Conservation (phyloP, 177 flowering plant genomes). For the Tripterygium wilfordii region DNA sequence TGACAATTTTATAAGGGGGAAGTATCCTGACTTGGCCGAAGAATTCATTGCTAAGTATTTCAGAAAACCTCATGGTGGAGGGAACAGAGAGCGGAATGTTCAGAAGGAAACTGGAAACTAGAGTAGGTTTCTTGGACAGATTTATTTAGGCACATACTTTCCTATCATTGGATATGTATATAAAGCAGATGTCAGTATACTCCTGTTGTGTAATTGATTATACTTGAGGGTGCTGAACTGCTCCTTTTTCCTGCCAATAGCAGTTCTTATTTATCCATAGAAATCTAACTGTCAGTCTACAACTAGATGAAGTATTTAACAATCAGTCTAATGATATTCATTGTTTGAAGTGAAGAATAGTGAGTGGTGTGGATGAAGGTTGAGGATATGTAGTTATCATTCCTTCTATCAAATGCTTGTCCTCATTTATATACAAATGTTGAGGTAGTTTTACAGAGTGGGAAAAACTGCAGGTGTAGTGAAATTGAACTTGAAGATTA, state of each 20-base stretch:
- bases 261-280: background rate
- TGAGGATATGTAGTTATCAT: no score
- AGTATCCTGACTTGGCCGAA: conserved; percentile 61
- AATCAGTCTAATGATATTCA: background rate
- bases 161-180: background rate
- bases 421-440: no score
- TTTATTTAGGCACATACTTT: background rate
- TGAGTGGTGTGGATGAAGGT: no score
- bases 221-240: background rate
- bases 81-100: conserved; percentile 9
- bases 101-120: conserved; percentile 4
- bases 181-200: background rate
- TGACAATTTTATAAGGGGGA: conserved; percentile 49
- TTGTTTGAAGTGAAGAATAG: no score
- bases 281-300: background rate
- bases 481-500: no score
- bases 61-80: conserved; percentile 25
- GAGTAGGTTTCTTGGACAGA: background rate
- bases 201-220: background rate
- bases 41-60: conserved; percentile 60
- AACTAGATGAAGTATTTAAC: background rate
- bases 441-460: no score
- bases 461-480: no score
- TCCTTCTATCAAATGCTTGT: no score
- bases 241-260: background rate